These are phyloP conservation scores for Verticillium alfalfae DNA, from an alignment of 2,329 filamentous ascomycete species.

Conservation along the genomic window DNA sequence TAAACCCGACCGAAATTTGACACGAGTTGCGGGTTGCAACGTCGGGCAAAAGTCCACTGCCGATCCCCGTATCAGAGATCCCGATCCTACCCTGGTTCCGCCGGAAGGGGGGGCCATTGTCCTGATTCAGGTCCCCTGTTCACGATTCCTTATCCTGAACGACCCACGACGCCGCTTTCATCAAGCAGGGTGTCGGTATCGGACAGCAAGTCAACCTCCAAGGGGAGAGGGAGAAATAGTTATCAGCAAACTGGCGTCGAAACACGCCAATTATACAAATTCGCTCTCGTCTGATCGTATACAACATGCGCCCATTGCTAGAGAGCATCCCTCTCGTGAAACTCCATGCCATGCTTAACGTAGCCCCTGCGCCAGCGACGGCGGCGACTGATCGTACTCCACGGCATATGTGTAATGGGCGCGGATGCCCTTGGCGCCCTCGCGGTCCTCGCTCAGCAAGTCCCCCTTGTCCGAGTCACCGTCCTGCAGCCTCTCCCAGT, in stretches of 20 bases:
- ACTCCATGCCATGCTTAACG: not conserved
- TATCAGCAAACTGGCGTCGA: not conserved
- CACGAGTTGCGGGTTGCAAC: not conserved
- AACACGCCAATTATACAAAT: not conserved
- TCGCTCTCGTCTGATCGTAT: not conserved
- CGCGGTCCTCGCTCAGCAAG: not conserved
- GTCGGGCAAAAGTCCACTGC: not conserved
- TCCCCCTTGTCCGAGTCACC: slow-evolving; percentile 11
- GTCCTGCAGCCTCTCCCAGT: slow-evolving; percentile 10
- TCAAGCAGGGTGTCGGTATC: not conserved
- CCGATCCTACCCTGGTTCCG: not conserved
- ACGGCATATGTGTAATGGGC: slow-evolving; percentile 8
- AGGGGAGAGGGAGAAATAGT: not conserved
- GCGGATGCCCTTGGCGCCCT: slow-evolving; percentile 4
- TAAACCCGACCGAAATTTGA: not conserved
- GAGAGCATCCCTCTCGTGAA: not conserved
- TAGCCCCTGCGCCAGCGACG: not conserved
- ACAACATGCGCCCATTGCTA: not conserved
- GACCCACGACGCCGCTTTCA: not conserved
- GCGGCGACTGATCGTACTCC: not conserved
- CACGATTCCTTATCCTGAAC: not conserved
- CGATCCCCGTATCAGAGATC: not conserved
- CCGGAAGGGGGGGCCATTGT: not conserved
- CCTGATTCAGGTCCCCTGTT: not conserved
- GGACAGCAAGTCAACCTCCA: not conserved